Evolutionary conservation across 768 basidiomycete genomes (phyloP), one percentile per base, ranked within the genome.

Genomic region (Hygrophorus russula): DNA sequence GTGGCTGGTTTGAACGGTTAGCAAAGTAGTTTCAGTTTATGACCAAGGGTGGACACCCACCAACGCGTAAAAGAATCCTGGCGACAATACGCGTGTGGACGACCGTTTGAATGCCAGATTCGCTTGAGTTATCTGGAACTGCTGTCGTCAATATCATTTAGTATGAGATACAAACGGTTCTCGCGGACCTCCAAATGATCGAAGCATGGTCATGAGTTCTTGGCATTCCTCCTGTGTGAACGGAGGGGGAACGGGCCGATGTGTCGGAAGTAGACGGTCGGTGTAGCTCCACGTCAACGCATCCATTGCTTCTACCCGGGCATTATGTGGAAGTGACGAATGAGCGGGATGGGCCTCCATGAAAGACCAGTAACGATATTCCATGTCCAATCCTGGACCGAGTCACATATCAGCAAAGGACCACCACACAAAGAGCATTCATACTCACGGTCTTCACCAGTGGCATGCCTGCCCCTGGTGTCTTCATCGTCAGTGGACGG

Each of bases 301-400:
- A 42, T 89, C 82, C 53, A 82, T 67, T 1, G 87, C 87, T 50
- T 90, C 86, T 0, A 65, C 59, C 39, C 70, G 70, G 8, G 80
- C 78, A 34, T 66, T 69, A 5, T 61, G 52, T 6, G 80, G 72
- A 19, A 89, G 64, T 0, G 69, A 54, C 6, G 68, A 63, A 56
- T 90, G 87, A 0, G 82, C 82, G 0, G 87, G 87, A 51, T 89
- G 85, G 28, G 72, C 62, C 57, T 87, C 82, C 61, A 90, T 71
- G 54, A 80, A 90, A 5, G 75, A 64, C 88, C 88, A 90, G 54
- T 87, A 90, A 43, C 81, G 68, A 51, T 82, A 85, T 54, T 86
- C 82, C 53, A 78, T 69, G 44, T 88, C 83, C 15, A 85, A 63
- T 36, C 74, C 87, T 88, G 48, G 12, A 39, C 50, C n/a, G 15